These are phyloP conservation scores for Mycena floridula DNA, from an alignment of 768 basidiomycete genomes.

Conservation along the genomic window DNA sequence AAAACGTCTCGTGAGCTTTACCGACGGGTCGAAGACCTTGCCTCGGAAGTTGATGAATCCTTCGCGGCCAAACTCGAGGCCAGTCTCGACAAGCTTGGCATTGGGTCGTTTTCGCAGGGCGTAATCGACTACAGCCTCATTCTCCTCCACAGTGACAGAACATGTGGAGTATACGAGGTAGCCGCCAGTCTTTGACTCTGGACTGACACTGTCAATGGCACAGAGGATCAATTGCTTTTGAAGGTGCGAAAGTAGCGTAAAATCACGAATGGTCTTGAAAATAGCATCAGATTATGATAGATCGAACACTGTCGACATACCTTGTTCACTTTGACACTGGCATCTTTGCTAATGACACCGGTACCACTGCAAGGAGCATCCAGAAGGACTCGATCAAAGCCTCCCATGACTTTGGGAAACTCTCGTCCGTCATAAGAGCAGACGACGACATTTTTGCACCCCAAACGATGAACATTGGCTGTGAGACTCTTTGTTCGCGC, in stretches of 20 bases:
- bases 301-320: conserved; percentile 33
- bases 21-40: conserved; percentile 76
- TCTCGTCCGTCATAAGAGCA: conserved; percentile 97
- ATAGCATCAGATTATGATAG: conserved; percentile 3
- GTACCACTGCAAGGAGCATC: conserved; percentile 99
- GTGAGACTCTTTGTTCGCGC: conserved; percentile 92
- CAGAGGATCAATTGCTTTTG: conserved; percentile 98
- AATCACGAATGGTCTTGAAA: conserved; percentile 85
- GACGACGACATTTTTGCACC: conserved; percentile 96
- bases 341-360: conserved; percentile 96
- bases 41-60: conserved; percentile 90
- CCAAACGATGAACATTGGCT: conserved; percentile 93
- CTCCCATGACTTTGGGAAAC: conserved; percentile 98
- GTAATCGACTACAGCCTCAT: conserved; percentile 97
- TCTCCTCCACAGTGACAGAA: conserved; percentile 96
- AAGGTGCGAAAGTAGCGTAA: conserved; percentile 90
- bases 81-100: conserved; percentile 86
- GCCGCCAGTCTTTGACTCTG: conserved; percentile 87
- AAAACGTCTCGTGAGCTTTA: conserved; percentile 81
- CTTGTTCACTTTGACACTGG: conserved; percentile 98
- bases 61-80: conserved; percentile 87
- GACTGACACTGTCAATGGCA: conserved; percentile 92
- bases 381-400: conserved; percentile 93
- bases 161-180: conserved; percentile 98
- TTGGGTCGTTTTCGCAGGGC: conserved; percentile 93